Evolutionary conservation across 176 grass and related monocot species (phyloP).

Genomic region (Hyparrhenia diplandra): DNA sequence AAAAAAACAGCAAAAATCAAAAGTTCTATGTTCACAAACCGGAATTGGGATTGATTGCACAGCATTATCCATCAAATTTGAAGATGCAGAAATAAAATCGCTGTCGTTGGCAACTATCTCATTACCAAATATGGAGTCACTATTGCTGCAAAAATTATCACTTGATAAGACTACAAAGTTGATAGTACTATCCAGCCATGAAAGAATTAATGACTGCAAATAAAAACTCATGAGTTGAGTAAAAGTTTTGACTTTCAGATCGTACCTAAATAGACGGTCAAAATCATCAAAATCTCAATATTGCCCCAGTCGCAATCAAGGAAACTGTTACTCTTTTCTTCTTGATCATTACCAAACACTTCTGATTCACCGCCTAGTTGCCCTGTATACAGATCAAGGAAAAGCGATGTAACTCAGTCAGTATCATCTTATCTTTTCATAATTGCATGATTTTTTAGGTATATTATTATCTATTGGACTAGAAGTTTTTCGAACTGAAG

Average conservation of each 20-base stretch:
- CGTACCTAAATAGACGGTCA: slow-evolving; percentile 90
- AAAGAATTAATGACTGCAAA: too few relatives aligned
- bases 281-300: slow-evolving; percentile 85
- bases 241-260: background rate
- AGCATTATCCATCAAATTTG: slow-evolving; percentile 58
- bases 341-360: slow-evolving; percentile 52
- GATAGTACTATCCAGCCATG: background rate
- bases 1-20: slow-evolving; percentile 6
- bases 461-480: background rate
- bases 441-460: background rate
- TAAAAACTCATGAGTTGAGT: too few relatives aligned
- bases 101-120: slow-evolving; percentile 61
- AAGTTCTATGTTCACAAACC: slow-evolving; percentile 39
- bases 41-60: slow-evolving; percentile 52
- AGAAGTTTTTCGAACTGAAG: background rate
- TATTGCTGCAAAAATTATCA: slow-evolving; percentile 52
- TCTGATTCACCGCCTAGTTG: slow-evolving; percentile 56
- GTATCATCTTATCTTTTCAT: background rate
- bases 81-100: slow-evolving; percentile 63
- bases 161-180: slow-evolving; percentile 1
- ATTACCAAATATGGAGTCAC: slow-evolving; percentile 67
- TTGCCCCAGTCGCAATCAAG: slow-evolving; percentile 87
- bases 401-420: slow-evolving; percentile 21
- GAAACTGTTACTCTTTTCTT: slow-evolving; percentile 63
- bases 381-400: slow-evolving; percentile 55